phyloP scores from a whole-genome alignment of 1,284 basidiomycete genomes.

The Filobasidium uniguttulatum region DNA sequence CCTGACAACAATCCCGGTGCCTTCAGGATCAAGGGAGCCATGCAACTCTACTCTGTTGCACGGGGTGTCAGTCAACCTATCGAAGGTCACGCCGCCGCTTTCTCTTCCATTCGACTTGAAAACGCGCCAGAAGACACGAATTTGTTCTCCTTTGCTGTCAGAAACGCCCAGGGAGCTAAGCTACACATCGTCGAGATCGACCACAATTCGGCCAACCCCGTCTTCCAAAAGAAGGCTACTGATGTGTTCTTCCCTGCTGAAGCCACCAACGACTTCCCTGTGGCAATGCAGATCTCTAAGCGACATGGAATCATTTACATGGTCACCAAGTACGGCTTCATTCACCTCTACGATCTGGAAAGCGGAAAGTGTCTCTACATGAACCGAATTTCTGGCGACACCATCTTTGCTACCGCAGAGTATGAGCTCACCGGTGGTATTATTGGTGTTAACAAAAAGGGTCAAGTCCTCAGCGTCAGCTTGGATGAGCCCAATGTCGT shows the following conservation, averaged over 20 bases:
- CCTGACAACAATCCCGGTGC: constrained; percentile 69
- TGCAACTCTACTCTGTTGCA: constrained; percentile 69
- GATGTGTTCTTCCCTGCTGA: constrained; percentile 99
- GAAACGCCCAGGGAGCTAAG: constrained; percentile 93
- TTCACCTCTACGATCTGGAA: constrained; percentile 98
- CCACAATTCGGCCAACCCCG: constrained; percentile 86
- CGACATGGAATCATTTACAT: constrained; percentile 96
- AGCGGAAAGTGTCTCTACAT: constrained; percentile 98
- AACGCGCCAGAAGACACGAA: constrained; percentile 72
- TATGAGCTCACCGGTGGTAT: constrained; percentile 91
- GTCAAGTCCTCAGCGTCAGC: constrained; percentile 92
- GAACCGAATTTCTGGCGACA: constrained; percentile 99
- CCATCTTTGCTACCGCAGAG: constrained; percentile 96
- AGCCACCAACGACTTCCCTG: constrained; percentile 98
- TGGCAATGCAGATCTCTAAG: constrained; percentile 97
- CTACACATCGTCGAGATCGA: constrained; percentile 98
- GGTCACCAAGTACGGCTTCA: constrained; percentile 98
- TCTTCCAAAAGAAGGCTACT: constrained; percentile 93
- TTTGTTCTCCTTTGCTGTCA: constrained; percentile 88
- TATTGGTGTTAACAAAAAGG: constrained; percentile 98
- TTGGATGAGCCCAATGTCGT: constrained; percentile 94
- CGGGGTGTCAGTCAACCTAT: constrained; percentile 97
- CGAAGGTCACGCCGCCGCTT: constrained; percentile 95
- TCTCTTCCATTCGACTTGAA: constrained; percentile 82
- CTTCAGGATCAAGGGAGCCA: constrained; percentile 95